Evolutionary conservation across 2,329 filamentous ascomycete species (phyloP), one percentile per base, ranked within the genome.

Genomic region (Tympanopsis confertula): DNA sequence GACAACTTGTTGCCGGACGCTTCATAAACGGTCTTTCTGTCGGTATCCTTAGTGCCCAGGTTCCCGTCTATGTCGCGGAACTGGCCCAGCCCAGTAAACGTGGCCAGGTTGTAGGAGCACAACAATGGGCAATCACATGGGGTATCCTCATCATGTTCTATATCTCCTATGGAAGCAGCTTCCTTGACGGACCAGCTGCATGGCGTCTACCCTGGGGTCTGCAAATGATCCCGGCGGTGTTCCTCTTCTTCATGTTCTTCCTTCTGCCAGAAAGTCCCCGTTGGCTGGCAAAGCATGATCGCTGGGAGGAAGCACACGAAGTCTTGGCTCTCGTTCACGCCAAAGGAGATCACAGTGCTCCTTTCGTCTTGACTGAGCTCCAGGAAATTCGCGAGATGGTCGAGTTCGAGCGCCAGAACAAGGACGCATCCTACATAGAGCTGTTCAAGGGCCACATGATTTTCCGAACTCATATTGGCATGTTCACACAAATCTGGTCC

Each of bases 401-500:
- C 47, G 78, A 85, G 37, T 82, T 88, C 44, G 84, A 91, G 56
- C 69, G 74, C 14, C 62, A 68, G 19, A 82, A 85, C 51, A 63
- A 74, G 13, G 69, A 86, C 45, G 79, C 84, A 15, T 74, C 73
- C 5, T 86, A 83, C 52, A 46, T 78, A 2, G 82, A 89, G 51
- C 69, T 91, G 1, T 71, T 91, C 59, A 72, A 69, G 46, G 82
- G 82, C 2, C 62, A 63, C n/a, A 85, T 85, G 76, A 66, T 86
- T 52, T 81, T 85, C 58, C 72, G 82, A 19, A 82, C 79, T 5
- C 63, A 78, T 45, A 78, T 84, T 44, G 82, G 79, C 43, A 50
- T 86, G 30, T 85, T 82, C 53, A 80, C 69, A 1, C 82, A 86
- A 57, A 78, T 86, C 48, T 83, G 82, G 82, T 77, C 71, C 7